These are phyloP conservation scores for Fusarium graminum DNA, from an alignment of 2,329 filamentous ascomycete species.

Conservation along the genomic window DNA sequence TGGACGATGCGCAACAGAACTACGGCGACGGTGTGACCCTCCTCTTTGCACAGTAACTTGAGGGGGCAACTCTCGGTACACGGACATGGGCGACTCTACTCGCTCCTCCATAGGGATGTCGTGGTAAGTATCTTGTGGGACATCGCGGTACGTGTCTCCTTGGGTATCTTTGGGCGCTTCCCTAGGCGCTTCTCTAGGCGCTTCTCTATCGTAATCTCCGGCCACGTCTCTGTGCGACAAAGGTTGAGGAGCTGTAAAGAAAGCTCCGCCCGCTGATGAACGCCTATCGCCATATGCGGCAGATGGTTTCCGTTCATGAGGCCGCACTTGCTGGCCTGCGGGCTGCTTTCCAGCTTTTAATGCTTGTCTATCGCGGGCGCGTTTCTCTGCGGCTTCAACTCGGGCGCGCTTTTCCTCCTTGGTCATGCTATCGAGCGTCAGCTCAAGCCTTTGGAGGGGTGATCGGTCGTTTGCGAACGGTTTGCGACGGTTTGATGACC, in stretches of 20 bases:
- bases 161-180: slow-evolving; percentile 32
- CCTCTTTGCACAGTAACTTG: slow-evolving; percentile 39
- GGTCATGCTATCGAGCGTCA: slow-evolving; percentile 90
- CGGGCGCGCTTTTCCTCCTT: slow-evolving; percentile 95
- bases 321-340: slow-evolving; percentile 35
- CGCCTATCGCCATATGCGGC: slow-evolving; percentile 35
- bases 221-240: slow-evolving; percentile 34
- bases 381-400: slow-evolving; percentile 83
- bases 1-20: slow-evolving; percentile 40
- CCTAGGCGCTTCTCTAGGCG: slow-evolving; percentile 24
- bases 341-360: slow-evolving; percentile 51
- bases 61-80: slow-evolving; percentile 33
- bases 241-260: slow-evolving; percentile 31
- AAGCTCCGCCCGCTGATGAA: slow-evolving; percentile 28
- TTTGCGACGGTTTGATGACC: slow-evolving; percentile 62
- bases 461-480: slow-evolving; percentile 85
- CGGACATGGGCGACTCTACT: slow-evolving; percentile 28
- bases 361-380: slow-evolving; percentile 72
- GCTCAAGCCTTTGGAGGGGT: slow-evolving; percentile 92
- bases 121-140: slow-evolving; percentile 23
- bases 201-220: slow-evolving; percentile 29
- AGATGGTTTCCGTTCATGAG: slow-evolving; percentile 46
- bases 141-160: slow-evolving; percentile 19
- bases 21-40: slow-evolving; percentile 35
- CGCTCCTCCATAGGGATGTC: slow-evolving; percentile 30